Evolutionary conservation across 2,329 filamentous ascomycete species (phyloP).

Genomic region (Hymenotorrendiella dingleyae): DNA sequence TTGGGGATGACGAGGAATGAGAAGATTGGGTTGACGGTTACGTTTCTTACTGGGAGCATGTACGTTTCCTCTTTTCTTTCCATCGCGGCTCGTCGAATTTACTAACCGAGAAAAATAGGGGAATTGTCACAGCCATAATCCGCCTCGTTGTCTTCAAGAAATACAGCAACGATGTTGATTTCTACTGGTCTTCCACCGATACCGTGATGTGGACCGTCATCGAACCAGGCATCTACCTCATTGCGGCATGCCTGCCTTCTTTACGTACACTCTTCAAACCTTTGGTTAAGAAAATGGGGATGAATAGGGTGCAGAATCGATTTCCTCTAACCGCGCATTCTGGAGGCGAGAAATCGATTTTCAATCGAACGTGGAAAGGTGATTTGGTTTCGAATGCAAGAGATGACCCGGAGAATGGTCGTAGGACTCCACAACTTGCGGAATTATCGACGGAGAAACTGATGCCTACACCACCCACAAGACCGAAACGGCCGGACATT

Average conservation of each 20-base stretch:
- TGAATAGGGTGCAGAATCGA: background rate
- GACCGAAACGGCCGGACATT: too few species aligned
- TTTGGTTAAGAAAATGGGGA: background rate
- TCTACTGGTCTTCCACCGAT: background rate
- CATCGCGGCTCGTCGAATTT: background rate
- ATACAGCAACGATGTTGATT: background rate
- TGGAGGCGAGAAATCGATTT: background rate
- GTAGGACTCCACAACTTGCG: too few species aligned
- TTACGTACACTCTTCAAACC: constrained; percentile 1
- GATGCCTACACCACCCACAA: too few species aligned
- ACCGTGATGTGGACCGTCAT: constrained; percentile 3
- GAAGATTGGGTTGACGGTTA: constrained; percentile 39
- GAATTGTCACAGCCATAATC: constrained; percentile 3
- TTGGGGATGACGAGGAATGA: constrained; percentile 36
- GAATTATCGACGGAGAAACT: too few species aligned
- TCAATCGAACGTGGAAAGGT: too few species aligned
- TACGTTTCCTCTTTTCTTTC: constrained; percentile 20
- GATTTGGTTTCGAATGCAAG: too few species aligned
- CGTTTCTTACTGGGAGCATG: constrained; percentile 41
- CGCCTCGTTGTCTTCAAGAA: background rate
- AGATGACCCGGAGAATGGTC: too few species aligned
- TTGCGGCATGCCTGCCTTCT: constrained; percentile 3
- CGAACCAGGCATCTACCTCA: constrained; percentile 6
- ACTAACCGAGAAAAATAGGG: background rate
- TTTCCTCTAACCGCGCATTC: constrained; percentile 1